Evolutionary conservation across 371 early-diverging fungal species (phyloP), one percentile per base, ranked within the genome.

Genomic region (Gilbertella persicaria): DNA sequence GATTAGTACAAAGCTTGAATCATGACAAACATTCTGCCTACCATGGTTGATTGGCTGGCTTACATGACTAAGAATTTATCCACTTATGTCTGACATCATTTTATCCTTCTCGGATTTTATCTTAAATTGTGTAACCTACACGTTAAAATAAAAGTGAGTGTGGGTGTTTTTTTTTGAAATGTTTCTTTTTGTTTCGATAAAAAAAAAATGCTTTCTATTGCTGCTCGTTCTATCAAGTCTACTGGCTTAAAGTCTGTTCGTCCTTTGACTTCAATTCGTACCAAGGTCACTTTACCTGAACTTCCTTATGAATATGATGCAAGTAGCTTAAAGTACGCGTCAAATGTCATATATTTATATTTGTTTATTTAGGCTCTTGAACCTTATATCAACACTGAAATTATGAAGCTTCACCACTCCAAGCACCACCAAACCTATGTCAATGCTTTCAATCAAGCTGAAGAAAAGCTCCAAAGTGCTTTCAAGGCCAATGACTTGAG

Each of bases 371-470:
- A 92, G 82, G 97, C 89, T 48, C 86, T 97, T 62, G 97, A 96
- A 76, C 97, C 97, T 42, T 88, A 87, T 62, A 90, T 96, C 70
- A 92, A 87, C 36, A 84, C 85, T 48, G 93, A 99, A 68, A 99
- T 98, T 70, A 98, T 99, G 98, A 65, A 86, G 62, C 72, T 95
- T 49, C 99, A 99, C 73, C 96, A 99, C 76, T 45, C 79, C 61
- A 97, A 97, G 86, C 99, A 99, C 79, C 99, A 99, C 67, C 90
- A 92, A 57, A 66, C 85, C 13, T 85, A 88, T 50, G 79, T 88
- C 55, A 84, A 69, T 53, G 71, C 61, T 19, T 75, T 78, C 60
- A 83, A 81, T 49, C 65, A 66, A 28, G 81, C 81, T 10, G 82
- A 83, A 47, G 82, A 85, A 68, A 91, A 97, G 80, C 74, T 92